These are phyloP conservation scores for Blastobotrys mokoenaii DNA, from an alignment of 805 yeast species.

Conservation along the genomic window DNA sequence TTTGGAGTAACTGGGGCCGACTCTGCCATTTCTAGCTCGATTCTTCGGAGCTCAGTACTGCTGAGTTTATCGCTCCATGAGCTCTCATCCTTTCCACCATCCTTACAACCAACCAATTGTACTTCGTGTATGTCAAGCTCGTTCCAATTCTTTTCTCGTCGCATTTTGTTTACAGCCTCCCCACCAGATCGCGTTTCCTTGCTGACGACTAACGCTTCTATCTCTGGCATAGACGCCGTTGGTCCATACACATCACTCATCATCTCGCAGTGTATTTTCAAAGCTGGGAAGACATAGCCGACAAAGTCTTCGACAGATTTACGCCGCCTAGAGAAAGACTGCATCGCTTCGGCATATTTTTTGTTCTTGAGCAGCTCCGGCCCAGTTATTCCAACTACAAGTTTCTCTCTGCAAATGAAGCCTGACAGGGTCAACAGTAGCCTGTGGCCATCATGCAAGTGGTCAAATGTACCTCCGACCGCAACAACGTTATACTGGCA, in stretches of 20 bases:
- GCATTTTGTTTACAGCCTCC: slow-evolving; percentile 53
- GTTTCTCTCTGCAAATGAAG: slow-evolving; percentile 42
- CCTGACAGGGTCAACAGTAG: slow-evolving; percentile 67
- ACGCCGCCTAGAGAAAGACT: slow-evolving; percentile 48
- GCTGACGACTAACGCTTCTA: slow-evolving; percentile 75
- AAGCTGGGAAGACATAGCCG: slow-evolving; percentile 35
- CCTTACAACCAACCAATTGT: slow-evolving; percentile 59
- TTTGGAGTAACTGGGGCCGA: background rate
- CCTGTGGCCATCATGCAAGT: slow-evolving; percentile 91
- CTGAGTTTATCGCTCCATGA: too few species aligned
- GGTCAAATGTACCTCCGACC: slow-evolving; percentile 96
- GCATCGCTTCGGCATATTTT: slow-evolving; percentile 57
- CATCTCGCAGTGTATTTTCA: slow-evolving; percentile 45
- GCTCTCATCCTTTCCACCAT: slow-evolving; percentile 35
- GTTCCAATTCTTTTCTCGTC: slow-evolving; percentile 49
- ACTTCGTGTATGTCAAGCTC: slow-evolving; percentile 45
- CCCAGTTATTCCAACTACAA: slow-evolving; percentile 84
- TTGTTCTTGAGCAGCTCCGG: slow-evolving; percentile 64
- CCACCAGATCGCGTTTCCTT: slow-evolving; percentile 77
- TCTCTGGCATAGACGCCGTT: slow-evolving; percentile 63
- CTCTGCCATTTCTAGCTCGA: slow-evolving; percentile 21
- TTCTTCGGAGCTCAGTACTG: slow-evolving; percentile 66
- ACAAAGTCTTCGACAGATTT: slow-evolving; percentile 43
- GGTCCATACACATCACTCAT: slow-evolving; percentile 92
- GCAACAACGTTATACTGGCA: slow-evolving; percentile 29